Base-by-base conservation (phyloP, 352 stramenopile genomes). In the Phytopythium oedochilum region DNA sequence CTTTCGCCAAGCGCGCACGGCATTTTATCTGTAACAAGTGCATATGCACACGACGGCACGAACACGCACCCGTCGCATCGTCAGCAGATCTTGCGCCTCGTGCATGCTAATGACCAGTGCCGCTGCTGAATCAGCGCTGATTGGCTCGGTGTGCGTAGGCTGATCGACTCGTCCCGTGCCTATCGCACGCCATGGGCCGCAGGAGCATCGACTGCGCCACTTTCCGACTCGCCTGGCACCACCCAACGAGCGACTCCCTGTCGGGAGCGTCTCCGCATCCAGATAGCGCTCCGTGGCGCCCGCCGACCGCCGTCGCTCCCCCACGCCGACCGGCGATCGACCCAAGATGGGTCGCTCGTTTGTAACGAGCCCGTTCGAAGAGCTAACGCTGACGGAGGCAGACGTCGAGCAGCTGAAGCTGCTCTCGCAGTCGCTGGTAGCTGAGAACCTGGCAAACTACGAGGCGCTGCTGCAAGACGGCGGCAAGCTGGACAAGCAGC, bases 381-480 rank as follows among this genome's bases (percentile, higher is more conserved):
- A 63, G 14, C 25, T 75, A 0, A 28, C 51, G 7, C 56, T 75
- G 32, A 63, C 63, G 3, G 43, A 57, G 20, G 39, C 61, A 0
- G 56, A 65, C 25, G 55, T 49, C 3, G 44, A 60, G 6, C 49
- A 72, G 38, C 60, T 75, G 9, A 52, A 67, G 12, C 47, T 70
- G 2, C 52, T 75, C 26, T 64, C 70, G 10, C 51, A 65, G 17
- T 53, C 42, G 22, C 66, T 58, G 38, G 55, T 75, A 14, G 35
- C 64, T 39, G 55, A 50, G 8, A 54, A 71, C 44, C 57, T 72
- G 22, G 54, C 63, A 12, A 70, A 74, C 14, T 86, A 78, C 47
- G 64, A 78, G 53, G 20, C 56, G 9, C 60, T 65, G 25, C 28
- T 64, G 10, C 34, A 48, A 0, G 59, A 68, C 11, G 50, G 63